Conservation (phyloP, 1,284 basidiomycete genomes). For the Amylostereum areolatum region DNA sequence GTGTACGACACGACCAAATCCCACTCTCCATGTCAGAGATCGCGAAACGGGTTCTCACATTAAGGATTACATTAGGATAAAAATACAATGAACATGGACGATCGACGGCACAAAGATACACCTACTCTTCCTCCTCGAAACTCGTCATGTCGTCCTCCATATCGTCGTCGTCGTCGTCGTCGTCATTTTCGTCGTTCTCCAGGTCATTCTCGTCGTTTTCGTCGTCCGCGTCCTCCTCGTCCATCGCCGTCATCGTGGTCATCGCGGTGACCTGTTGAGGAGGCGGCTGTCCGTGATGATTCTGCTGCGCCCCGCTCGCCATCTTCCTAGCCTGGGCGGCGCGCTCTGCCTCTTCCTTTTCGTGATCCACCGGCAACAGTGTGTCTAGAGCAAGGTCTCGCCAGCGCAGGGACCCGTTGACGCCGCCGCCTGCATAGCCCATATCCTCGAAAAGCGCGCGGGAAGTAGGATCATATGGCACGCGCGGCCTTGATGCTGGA, state of each 20-base stretch:
- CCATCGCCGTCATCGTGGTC: slow-evolving; percentile 38
- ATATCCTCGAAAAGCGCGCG: slow-evolving; percentile 78
- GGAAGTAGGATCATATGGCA: slow-evolving; percentile 66
- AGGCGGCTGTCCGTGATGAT: slow-evolving; percentile 34
- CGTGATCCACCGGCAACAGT: slow-evolving; percentile 67
- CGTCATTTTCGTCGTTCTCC: slow-evolving; percentile 41
- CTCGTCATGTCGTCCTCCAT: slow-evolving; percentile 24
- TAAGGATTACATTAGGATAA: too few species aligned
- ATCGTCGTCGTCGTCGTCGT: slow-evolving; percentile 40
- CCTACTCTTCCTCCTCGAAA: slow-evolving; percentile 26
- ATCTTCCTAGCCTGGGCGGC: slow-evolving; percentile 76
- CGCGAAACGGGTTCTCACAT: too few species aligned
- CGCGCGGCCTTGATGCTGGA: slow-evolving; percentile 64
- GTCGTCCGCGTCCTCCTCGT: slow-evolving; percentile 36
- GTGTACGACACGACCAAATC: too few species aligned
- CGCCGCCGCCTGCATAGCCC: slow-evolving; percentile 69
- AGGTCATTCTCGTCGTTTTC: slow-evolving; percentile 47
- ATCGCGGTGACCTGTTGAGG: slow-evolving; percentile 33
- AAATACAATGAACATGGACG: too few species aligned
- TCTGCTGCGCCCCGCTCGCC: slow-evolving; percentile 62
- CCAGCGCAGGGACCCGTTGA: slow-evolving; percentile 71
- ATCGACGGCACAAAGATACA: too few species aligned
- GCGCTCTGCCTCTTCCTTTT: slow-evolving; percentile 62
- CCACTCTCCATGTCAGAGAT: too few species aligned
- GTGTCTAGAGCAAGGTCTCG: slow-evolving; percentile 69